These are phyloP conservation scores for Pilasporangium apinafurcum DNA, from an alignment of 352 stramenopile species.

Conservation along the genomic window DNA sequence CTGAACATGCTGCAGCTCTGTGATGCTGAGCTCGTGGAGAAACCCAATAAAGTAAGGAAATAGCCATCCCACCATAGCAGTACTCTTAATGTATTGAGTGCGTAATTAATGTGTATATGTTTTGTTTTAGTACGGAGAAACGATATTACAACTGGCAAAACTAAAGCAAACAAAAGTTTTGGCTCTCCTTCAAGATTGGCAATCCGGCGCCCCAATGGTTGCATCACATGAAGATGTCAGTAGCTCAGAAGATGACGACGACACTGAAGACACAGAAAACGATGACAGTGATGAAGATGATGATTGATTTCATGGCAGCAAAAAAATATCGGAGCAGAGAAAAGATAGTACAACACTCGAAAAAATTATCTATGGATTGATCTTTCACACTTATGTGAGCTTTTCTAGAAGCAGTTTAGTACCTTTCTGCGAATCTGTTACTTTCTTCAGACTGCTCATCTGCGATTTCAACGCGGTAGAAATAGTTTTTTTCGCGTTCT, in stretches of 20 bases:
- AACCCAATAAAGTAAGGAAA: conserved; percentile 40
- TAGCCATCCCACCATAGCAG: too few relatives aligned
- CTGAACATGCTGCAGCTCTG: conserved; percentile 61
- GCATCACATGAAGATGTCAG: conserved; percentile 10
- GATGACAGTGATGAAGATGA: conserved; percentile 11
- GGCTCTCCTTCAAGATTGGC: conserved; percentile 36
- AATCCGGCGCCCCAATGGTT: conserved; percentile 24
- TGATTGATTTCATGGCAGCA: too few relatives aligned
- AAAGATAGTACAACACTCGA: conserved; percentile 14
- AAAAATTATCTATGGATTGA: too few relatives aligned
- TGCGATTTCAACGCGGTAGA: conserved; percentile 55
- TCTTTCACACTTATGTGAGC: conserved; percentile 37
- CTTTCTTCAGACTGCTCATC: conserved; percentile 52
- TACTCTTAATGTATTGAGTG: neutral
- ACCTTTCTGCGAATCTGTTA: conserved; percentile 51
- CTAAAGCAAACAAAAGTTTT: conserved; percentile 22
- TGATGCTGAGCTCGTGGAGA: conserved; percentile 42
- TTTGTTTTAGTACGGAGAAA: conserved; percentile 43
- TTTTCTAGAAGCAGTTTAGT: conserved; percentile 84
- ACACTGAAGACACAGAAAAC: conserved; percentile 3
- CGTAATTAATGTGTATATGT: neutral
- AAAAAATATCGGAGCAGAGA: conserved; percentile 4
- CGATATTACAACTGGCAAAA: conserved; percentile 34
- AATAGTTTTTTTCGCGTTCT: conserved; percentile 42
- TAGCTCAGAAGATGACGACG: conserved; percentile 10